Evolutionary conservation across 2,329 filamentous ascomycete species (phyloP).

Genomic region (Hypoxylon sp.): DNA sequence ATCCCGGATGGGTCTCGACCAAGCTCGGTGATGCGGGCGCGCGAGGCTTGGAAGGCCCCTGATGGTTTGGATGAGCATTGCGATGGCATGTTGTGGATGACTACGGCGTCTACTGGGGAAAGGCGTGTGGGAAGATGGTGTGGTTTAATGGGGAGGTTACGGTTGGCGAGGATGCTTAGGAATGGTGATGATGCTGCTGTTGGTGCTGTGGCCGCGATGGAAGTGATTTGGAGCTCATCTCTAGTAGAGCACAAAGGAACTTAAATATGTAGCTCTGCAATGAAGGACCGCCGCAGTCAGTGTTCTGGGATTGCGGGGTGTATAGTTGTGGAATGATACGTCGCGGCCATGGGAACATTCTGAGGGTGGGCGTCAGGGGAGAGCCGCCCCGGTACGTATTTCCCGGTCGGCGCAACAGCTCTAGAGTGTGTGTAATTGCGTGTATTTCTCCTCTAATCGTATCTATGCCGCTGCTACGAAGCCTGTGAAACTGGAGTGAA

Average conservation of each 20-base stretch:
- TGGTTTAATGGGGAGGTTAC: slow-evolving; percentile 24
- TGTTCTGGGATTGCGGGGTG: neutral
- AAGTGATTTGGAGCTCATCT: no score
- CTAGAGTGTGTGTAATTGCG: neutral
- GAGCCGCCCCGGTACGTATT: neutral
- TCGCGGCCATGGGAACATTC: neutral
- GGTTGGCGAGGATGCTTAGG: neutral
- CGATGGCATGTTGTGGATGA: slow-evolving; percentile 29
- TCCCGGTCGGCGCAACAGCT: neutral
- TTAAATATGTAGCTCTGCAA: no score
- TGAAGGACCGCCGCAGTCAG: neutral
- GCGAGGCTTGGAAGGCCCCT: slow-evolving; percentile 3
- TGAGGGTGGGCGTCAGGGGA: neutral
- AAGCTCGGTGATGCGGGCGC: slow-evolving; percentile 31
- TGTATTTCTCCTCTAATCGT: neutral
- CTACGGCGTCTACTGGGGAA: slow-evolving; percentile 24
- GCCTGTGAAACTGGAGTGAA: neutral
- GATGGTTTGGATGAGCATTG: slow-evolving; percentile 22
- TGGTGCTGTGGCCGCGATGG: no score
- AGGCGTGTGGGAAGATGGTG: slow-evolving; percentile 34
- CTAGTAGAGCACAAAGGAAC: no score
- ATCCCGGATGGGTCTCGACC: slow-evolving; percentile 34
- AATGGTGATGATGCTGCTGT: no score
- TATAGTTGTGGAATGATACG: neutral
- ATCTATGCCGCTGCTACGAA: neutral